phyloP scores from a whole-genome alignment of 805 yeast genomes.

The Starmerella vitae region DNA sequence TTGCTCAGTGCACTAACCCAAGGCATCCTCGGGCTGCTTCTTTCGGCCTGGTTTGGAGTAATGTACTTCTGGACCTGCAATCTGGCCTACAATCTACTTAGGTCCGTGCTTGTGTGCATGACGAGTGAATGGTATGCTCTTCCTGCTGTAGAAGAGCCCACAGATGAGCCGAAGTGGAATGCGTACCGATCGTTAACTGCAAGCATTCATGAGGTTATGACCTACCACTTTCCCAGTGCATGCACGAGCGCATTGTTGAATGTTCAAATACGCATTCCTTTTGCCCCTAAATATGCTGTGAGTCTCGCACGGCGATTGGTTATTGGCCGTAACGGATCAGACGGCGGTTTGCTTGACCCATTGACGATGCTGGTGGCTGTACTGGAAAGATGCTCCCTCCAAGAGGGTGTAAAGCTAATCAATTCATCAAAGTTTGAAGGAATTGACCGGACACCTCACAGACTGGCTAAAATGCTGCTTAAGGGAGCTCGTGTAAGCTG shows the following conservation, averaged over 20 bases:
- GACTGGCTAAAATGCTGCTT: slow-evolving; percentile 29
- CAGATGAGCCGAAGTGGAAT: too few species aligned
- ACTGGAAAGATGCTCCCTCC: slow-evolving; percentile 25
- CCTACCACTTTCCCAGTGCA: slow-evolving; percentile 29
- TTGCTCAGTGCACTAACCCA: slow-evolving; percentile 25
- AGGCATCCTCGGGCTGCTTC: slow-evolving; percentile 19
- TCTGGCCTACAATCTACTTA: slow-evolving; percentile 28
- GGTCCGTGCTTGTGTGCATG: slow-evolving; percentile 27
- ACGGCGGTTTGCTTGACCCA: slow-evolving; percentile 29
- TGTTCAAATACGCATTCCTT: slow-evolving; percentile 27
- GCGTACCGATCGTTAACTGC: slow-evolving; percentile 4
- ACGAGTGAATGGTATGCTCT: slow-evolving; percentile 32
- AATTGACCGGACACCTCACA: slow-evolving; percentile 26
- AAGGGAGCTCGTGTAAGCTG: slow-evolving; percentile 29
- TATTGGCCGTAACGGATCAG: slow-evolving; percentile 2
- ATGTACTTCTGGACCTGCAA: slow-evolving; percentile 35
- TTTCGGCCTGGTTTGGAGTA: slow-evolving; percentile 24
- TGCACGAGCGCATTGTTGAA: slow-evolving; percentile 26
- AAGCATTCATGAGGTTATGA: slow-evolving; percentile 19
- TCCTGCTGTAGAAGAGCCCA: slow-evolving; percentile 20
- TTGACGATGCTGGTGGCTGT: slow-evolving; percentile 30
- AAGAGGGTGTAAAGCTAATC: slow-evolving; percentile 25
- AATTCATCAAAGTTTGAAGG: slow-evolving; percentile 10
- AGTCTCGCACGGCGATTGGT: slow-evolving; percentile 19
- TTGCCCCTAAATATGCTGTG: slow-evolving; percentile 25